Base-by-base conservation (phyloP, 1,284 basidiomycete species). In the Cutaneotrichosporon curvatum region DNA sequence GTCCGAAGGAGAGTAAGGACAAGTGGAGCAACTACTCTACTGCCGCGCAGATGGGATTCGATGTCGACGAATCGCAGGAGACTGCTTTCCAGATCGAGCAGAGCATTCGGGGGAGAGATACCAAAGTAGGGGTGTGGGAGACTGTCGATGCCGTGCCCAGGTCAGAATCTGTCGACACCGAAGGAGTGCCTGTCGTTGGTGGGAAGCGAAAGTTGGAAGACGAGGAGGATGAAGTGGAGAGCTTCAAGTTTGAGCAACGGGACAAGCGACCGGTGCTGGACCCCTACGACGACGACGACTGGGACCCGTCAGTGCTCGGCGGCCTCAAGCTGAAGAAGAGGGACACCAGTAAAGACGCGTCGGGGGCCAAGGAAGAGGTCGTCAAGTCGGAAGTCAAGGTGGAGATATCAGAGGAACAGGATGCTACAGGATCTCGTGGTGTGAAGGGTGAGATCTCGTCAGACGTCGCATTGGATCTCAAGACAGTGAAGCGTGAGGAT, bases 21-120 rank as follows among this genome's bases (percentile, higher is more conserved):
- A 81, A 81, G 39, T 90, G 76, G 55, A 75, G 84, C 3, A 84
- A 92, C 67, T 98, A 98, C 68, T 81, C 86, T 15, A 88, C 87
- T 0, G 84, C 92, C 0, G 81, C 79, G 39, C 85, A 83, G 2
- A 76, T 94, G 0, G 90, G 91, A 0, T 83, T 81, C 58, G 76
- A 68, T 6, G 86, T 91, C 59, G 81, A 82, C 0, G 85, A 88
- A 51, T 43, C 55, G 37, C 50, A 51, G n/a, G 50, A 51, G 16
- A 81, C 56, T 64, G 38, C 37, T 9, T 79, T 50, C 60, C 77
- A 51, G 73, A 74, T 49, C 77, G 79, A 18, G 80, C 83, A 70
- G 74, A 79, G 18, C 78, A 80, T 61, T 67, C 76, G 50, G 74
- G 81, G 47, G 73, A 76, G 55, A 76, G 76, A 85, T 60, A 90